Evolutionary conservation across 257 asterid genomes (phyloP).

Genomic region (Plantago ovata): DNA sequence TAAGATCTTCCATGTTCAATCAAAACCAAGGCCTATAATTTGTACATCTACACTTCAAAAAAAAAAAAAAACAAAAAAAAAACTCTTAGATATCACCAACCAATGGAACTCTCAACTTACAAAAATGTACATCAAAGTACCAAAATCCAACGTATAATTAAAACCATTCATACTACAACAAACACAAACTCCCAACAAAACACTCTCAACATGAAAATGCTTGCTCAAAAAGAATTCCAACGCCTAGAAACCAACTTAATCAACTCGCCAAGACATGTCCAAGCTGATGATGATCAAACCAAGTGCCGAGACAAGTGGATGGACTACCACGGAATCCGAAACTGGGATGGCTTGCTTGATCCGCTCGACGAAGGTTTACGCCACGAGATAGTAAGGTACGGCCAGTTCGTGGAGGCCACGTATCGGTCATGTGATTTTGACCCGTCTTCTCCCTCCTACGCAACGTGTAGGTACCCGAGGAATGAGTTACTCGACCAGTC

Average conservation of each 20-base stretch:
- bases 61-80: no score
- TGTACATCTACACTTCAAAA: background rate
- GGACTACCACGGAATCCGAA: conserved; percentile 65
- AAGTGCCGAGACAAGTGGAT: conserved; percentile 46
- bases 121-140: conserved; percentile 43
- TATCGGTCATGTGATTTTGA: conserved; percentile 59
- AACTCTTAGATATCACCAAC: background rate
- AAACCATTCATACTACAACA: conserved; percentile 14
- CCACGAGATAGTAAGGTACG: conserved; percentile 66
- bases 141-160: conserved; percentile 16
- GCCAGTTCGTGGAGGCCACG: conserved; percentile 67
- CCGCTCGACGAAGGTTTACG: conserved; percentile 72
- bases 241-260: background rate
- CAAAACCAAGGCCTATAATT: no score
- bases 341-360: conserved; percentile 83
- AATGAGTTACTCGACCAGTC: conserved; percentile 30
- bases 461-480: conserved; percentile 48
- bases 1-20: background rate
- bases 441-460: conserved; percentile 49
- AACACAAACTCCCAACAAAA: conserved; percentile 4
- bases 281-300: background rate
- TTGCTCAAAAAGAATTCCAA: conserved; percentile 16
- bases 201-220: conserved; percentile 14
- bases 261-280: background rate
- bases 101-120: conserved; percentile 40